phyloP scores from a whole-genome alignment of 73 alveolate species.

The Diophrys appendiculata region DNA sequence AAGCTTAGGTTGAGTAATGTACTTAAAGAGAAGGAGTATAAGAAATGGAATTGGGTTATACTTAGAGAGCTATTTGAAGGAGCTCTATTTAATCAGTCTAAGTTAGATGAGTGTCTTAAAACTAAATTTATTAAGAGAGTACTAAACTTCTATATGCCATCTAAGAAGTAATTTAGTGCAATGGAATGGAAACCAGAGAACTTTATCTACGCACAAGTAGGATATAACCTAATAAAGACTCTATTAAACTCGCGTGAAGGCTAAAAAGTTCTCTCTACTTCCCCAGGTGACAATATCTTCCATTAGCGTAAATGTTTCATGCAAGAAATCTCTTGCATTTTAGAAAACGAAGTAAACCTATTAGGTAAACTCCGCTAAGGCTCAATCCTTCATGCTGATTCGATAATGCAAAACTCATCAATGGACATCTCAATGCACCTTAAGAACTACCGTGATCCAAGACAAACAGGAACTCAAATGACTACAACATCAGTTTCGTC shows the following conservation, averaged over 20 bases:
- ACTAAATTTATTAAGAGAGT: slow-evolving; percentile 66
- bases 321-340: slow-evolving; percentile 50
- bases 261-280: slow-evolving; percentile 44
- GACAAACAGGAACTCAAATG: not conserved
- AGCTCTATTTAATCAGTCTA: slow-evolving; percentile 29
- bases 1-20: slow-evolving; percentile 39
- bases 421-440: not conserved
- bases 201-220: slow-evolving; percentile 56
- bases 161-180: slow-evolving; percentile 44
- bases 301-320: slow-evolving; percentile 51
- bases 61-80: slow-evolving; percentile 59
- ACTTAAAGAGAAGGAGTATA: slow-evolving; percentile 41
- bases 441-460: too few species aligned
- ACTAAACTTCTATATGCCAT: slow-evolving; percentile 60
- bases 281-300: slow-evolving; percentile 57
- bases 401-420: slow-evolving; percentile 5
- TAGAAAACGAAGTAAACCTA: slow-evolving; percentile 39
- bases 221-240: slow-evolving; percentile 54
- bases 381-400: not conserved
- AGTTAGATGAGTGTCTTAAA: slow-evolving; percentile 59
- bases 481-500: not conserved
- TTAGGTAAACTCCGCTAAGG: slow-evolving; percentile 1
- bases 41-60: slow-evolving; percentile 59
- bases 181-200: slow-evolving; percentile 60
- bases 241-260: slow-evolving; percentile 61